Percentiles rank a stretch among this genome's conserved stretches.
These are phyloP conservation scores for Nothophaeocryptopus gaeumannii DNA, from an alignment of 2,329 filamentous ascomycete genomes.

Conservation along the genomic window DNA sequence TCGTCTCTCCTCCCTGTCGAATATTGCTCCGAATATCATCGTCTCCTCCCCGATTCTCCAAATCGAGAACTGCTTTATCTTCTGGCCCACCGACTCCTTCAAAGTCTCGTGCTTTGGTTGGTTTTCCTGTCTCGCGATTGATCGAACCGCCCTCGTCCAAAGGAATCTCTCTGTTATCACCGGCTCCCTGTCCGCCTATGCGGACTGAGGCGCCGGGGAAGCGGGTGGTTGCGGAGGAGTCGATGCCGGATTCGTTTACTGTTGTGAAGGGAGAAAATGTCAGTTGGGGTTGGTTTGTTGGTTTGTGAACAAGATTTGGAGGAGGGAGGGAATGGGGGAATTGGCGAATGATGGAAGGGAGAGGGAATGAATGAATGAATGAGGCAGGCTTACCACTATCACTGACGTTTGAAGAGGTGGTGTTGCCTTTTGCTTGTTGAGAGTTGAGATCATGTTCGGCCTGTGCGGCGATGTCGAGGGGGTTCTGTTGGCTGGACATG, in stretches of 20 bases:
- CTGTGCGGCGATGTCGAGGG: conserved; percentile 45
- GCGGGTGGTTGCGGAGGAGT: conserved; percentile 39
- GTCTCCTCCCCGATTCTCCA: conserved; percentile 40
- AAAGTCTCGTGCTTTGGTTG: conserved; percentile 49
- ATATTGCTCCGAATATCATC: conserved; percentile 43
- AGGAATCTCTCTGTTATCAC: conserved; percentile 50
- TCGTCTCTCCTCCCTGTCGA: conserved; percentile 35
- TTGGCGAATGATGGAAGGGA: conserved; percentile 3
- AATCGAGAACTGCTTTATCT: conserved; percentile 40
- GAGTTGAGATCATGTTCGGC: conserved; percentile 51
- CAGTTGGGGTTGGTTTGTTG: neutral
- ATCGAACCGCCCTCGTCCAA: conserved; percentile 46
- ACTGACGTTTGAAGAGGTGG: conserved; percentile 11
- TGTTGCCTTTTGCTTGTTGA: conserved; percentile 35
- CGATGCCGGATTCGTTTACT: conserved; percentile 50
- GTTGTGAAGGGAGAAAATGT: neutral
- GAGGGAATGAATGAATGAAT: no score
- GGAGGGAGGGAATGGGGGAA: neutral
- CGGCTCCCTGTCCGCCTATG: conserved; percentile 45
- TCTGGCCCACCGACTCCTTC: conserved; percentile 50
- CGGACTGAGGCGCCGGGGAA: conserved; percentile 47
- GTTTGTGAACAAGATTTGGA: no score
- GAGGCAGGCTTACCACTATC: conserved; percentile 21
- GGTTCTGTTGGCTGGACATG: conserved; percentile 47
- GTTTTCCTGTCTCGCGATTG: conserved; percentile 40